Evolutionary conservation across 768 basidiomycete species (phyloP).

Genomic region (Mycena kentingensis): DNA sequence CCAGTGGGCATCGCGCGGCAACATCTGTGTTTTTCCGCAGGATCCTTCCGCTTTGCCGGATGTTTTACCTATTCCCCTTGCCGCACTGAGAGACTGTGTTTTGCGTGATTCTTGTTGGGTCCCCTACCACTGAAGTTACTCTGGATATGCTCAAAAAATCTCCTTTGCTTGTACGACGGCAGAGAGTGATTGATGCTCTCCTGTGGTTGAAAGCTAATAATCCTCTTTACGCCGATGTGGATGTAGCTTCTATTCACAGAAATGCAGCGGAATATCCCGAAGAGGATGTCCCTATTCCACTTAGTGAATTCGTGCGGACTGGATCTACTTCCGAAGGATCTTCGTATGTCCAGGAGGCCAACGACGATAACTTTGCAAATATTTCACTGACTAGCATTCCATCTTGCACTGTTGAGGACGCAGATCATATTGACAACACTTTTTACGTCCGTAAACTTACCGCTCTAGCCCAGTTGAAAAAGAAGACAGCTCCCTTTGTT

Average conservation of each 20-base stretch:
- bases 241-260: not conserved
- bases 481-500: constrained; percentile 9
- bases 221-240: constrained; percentile 20
- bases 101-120: constrained; percentile 24
- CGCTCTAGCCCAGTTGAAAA: constrained; percentile 8
- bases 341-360: constrained; percentile 20
- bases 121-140: constrained; percentile 18
- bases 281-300: constrained; percentile 12
- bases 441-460: constrained; percentile 20
- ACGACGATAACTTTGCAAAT: constrained; percentile 11
- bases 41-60: constrained; percentile 9
- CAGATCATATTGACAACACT: constrained; percentile 12
- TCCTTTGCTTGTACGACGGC: constrained; percentile 19
- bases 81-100: no score
- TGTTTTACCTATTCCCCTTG: constrained; percentile 19
- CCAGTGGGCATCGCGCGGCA: constrained; percentile 25
- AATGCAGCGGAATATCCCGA: constrained; percentile 17
- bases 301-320: constrained; percentile 8
- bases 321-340: constrained; percentile 12
- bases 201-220: constrained; percentile 20
- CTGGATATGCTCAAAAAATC: constrained; percentile 13
- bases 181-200: constrained; percentile 1
- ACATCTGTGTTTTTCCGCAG: constrained; percentile 26
- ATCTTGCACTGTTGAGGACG: constrained; percentile 18
- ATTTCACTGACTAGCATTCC: constrained; percentile 5